A percentile compares a stretch with the other conserved stretches of the same genome.
phyloP scores from a whole-genome alignment of 805 yeast species.

The Saturnispora zaruensis region DNA sequence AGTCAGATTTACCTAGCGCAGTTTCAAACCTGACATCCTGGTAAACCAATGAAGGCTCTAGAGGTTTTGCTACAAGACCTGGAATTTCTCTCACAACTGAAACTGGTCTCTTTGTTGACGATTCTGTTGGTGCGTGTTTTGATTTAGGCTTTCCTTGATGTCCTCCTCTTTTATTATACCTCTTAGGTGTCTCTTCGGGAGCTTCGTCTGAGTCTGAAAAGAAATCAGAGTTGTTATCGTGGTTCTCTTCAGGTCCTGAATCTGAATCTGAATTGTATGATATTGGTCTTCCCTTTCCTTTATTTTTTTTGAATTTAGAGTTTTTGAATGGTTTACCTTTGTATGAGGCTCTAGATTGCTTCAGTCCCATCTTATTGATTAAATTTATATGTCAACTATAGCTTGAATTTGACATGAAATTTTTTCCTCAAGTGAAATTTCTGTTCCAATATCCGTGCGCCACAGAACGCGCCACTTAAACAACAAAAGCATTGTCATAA shows the following conservation, averaged over 20 bases:
- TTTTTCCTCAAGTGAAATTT: not conserved
- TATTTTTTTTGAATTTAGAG: not conserved
- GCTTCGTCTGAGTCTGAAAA: conserved; percentile 5
- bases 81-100: conserved; percentile 66
- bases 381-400: not conserved
- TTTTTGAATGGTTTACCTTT: not conserved
- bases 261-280: conserved; percentile 12
- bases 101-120: conserved; percentile 65
- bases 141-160: conserved; percentile 30
- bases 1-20: conserved; percentile 69
- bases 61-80: conserved; percentile 39
- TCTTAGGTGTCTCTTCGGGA: conserved; percentile 24
- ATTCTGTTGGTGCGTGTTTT: conserved; percentile 86
- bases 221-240: conserved; percentile 11
- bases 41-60: conserved; percentile 16
- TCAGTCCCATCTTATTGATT: not conserved
- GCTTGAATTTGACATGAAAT: not conserved
- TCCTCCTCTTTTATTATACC: conserved; percentile 14
- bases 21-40: conserved; percentile 87
- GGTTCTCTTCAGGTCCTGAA: conserved; percentile 21
- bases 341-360: not conserved
- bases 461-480: not conserved
- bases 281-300: not conserved
- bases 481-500: not conserved
- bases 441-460: not conserved